Conservation (phyloP, 2,329 filamentous ascomycete genomes). For the Didymella pomorum region DNA sequence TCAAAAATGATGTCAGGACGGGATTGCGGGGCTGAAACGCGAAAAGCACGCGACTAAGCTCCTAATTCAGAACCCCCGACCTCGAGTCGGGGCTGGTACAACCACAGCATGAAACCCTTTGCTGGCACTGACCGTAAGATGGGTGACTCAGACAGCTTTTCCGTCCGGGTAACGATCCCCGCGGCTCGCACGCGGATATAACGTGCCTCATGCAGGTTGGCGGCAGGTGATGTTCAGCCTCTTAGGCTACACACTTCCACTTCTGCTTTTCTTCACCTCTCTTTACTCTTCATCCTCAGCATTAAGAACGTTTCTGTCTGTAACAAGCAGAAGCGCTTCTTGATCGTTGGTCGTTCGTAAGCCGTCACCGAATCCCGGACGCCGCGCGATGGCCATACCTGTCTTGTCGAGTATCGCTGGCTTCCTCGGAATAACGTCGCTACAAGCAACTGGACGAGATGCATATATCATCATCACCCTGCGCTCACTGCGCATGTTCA, state of each 20-base stretch:
- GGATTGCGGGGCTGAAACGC: conserved; percentile 2
- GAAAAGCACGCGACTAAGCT: conserved; percentile 9
- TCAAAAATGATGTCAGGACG: conserved; percentile 9
- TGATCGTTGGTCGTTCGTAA: background rate
- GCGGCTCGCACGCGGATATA: conserved; percentile 19
- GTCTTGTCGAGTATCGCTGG: conserved; percentile 32
- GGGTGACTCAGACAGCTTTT: conserved; percentile 11
- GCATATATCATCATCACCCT: conserved; percentile 55
- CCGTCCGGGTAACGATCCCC: conserved; percentile 1
- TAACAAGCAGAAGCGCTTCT: conserved; percentile 8
- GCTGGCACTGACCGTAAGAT: background rate
- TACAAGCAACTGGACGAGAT: conserved; percentile 46
- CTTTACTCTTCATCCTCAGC: background rate
- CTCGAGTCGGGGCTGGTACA: background rate
- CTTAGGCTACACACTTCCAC: conserved; percentile 14
- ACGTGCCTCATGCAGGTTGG: conserved; percentile 15
- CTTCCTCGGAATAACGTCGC: conserved; percentile 45
- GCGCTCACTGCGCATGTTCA: conserved; percentile 47
- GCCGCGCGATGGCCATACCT: conserved; percentile 27
- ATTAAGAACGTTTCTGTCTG: conserved; percentile 5
- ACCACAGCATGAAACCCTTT: background rate
- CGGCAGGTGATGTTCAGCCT: conserved; percentile 19
- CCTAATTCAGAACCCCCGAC: background rate
- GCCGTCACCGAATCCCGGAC: background rate
- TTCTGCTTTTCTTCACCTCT: conserved; percentile 21